These are phyloP conservation scores for Sporothrix luriei DNA, from an alignment of 2,329 filamentous ascomycete species.

Conservation along the genomic window DNA sequence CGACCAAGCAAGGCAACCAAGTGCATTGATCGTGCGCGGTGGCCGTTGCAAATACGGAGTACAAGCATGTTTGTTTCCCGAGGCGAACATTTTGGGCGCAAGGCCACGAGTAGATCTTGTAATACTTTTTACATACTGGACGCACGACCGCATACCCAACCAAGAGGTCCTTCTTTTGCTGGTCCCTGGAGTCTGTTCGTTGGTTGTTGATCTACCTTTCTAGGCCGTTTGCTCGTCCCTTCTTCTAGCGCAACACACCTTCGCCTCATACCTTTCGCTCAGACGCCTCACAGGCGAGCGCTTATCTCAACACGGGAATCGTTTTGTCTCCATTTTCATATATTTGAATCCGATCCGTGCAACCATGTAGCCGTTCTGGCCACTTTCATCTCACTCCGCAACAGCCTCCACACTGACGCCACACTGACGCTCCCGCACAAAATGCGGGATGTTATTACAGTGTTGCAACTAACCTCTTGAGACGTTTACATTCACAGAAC, in stretches of 20 bases:
- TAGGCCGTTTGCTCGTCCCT: constrained; percentile 19
- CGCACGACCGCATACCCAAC: constrained; percentile 2
- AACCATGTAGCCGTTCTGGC: not conserved
- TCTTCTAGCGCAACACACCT: not conserved
- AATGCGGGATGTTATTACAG: too few species aligned
- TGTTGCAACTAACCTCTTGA: not conserved
- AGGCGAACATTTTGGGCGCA: not conserved
- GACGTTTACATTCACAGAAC: not conserved
- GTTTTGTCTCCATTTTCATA: not conserved
- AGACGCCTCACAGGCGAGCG: not conserved
- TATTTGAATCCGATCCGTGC: not conserved
- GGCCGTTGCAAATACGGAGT: not conserved
- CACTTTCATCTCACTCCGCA: constrained; percentile 6
- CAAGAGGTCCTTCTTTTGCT: constrained; percentile 10
- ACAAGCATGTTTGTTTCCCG: constrained; percentile 3
- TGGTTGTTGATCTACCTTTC: not conserved
- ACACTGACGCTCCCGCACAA: too few species aligned
- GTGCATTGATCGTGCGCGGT: not conserved
- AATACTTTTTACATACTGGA: not conserved
- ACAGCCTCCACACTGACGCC: not conserved
- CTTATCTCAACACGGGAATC: not conserved
- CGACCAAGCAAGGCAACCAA: not conserved
- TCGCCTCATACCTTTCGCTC: not conserved
- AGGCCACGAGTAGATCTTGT: not conserved
- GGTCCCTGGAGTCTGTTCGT: constrained; percentile 24